Percentiles rank a stretch among this genome's conserved stretches.
Conservation (phyloP, 2,329 filamentous ascomycete species). For the Purpureocillium lavendulum region DNA sequence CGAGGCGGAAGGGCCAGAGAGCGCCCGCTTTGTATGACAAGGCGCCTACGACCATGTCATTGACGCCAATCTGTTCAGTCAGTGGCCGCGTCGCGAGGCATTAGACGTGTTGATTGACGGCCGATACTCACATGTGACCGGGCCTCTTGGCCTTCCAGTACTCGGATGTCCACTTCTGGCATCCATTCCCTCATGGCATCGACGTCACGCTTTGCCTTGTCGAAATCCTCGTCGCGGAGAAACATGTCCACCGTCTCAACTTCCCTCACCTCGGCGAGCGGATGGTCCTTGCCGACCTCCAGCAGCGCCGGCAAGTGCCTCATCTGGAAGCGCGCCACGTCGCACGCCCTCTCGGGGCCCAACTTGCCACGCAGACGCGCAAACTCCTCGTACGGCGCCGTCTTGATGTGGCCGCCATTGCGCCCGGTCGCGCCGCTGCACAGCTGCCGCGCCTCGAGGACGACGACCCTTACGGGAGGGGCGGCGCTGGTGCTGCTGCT, state of each 20-base stretch:
- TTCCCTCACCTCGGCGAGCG: slow-evolving; percentile 29
- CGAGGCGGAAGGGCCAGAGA: slow-evolving; percentile 42
- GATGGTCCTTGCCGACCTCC: slow-evolving; percentile 27
- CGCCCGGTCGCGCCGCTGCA: slow-evolving; percentile 45
- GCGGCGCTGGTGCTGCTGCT: too few relatives aligned
- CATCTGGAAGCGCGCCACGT: slow-evolving; percentile 34
- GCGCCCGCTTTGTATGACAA: slow-evolving; percentile 37
- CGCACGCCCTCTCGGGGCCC: slow-evolving; percentile 26
- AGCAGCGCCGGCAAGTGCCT: slow-evolving; percentile 29
- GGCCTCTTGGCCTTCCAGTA: slow-evolving; percentile 24
- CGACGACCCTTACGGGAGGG: slow-evolving; percentile 29
- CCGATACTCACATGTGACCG: slow-evolving; percentile 17
- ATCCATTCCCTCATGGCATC: slow-evolving; percentile 25
- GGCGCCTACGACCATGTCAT: slow-evolving; percentile 28
- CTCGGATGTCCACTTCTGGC: slow-evolving; percentile 27
- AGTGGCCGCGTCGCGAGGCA: neutral
- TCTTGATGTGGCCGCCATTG: slow-evolving; percentile 44
- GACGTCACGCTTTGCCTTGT: slow-evolving; percentile 20
- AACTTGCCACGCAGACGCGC: slow-evolving; percentile 18
- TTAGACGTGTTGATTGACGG: neutral
- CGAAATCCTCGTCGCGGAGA: slow-evolving; percentile 26
- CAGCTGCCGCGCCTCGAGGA: slow-evolving; percentile 41
- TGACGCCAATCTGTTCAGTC: slow-evolving; percentile 23
- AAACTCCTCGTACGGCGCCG: slow-evolving; percentile 33
- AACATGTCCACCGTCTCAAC: slow-evolving; percentile 40